Conservation (phyloP, 495 filamentous ascomycete genomes). For the Xylaria cubensis region DNA sequence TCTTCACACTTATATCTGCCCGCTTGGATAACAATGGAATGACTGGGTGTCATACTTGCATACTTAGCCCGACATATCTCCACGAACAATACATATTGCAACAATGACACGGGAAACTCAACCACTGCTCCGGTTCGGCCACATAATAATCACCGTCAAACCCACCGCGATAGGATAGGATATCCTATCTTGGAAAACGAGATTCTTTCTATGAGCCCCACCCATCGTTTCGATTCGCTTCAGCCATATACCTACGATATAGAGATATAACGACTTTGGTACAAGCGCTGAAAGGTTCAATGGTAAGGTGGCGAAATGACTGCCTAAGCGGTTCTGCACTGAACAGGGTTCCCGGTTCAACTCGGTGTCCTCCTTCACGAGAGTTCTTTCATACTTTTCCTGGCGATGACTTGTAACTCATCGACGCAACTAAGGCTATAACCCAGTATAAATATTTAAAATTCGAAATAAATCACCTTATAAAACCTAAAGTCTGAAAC, state of each 20-base stretch:
- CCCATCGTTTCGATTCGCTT: neutral
- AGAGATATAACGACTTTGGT: neutral
- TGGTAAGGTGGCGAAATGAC: neutral
- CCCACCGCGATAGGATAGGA: neutral
- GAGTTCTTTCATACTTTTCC: neutral
- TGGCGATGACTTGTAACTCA: neutral
- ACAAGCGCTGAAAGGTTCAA: neutral
- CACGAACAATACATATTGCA: neutral
- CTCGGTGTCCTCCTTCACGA: neutral
- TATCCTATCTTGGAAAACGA: constrained; percentile 1
- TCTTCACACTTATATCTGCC: neutral
- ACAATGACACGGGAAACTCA: neutral
- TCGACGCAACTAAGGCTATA: neutral
- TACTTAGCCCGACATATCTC: constrained; percentile 7
- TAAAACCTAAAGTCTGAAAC: neutral
- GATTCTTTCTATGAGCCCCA: neutral
- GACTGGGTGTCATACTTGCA: neutral
- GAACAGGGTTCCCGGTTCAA: neutral
- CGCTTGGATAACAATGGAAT: neutral
- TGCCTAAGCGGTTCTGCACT: neutral
- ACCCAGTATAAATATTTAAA: neutral
- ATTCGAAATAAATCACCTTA: neutral
- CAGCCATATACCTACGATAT: neutral
- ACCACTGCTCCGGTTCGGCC: neutral
- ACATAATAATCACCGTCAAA: neutral